These are phyloP conservation scores for Mercurialis annua DNA, from an alignment of 345 rosid species.

Conservation along the genomic window DNA sequence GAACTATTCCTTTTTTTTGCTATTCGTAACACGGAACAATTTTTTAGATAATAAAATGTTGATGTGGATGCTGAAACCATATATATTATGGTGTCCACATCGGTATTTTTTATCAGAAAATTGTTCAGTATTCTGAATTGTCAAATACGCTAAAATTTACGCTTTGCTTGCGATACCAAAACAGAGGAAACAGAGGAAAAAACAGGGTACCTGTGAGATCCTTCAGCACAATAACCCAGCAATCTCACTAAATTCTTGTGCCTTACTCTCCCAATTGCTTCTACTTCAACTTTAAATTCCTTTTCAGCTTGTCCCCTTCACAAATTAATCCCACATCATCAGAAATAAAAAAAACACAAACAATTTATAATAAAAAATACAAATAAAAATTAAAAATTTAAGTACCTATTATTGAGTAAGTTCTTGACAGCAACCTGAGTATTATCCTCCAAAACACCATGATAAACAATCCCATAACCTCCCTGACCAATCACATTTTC, in stretches of 20 bases:
- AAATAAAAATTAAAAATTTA: not conserved
- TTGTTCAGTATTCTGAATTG: too few species aligned
- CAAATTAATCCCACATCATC: not conserved
- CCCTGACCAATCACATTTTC: conserved; percentile 93
- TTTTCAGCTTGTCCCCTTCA: conserved; percentile 92
- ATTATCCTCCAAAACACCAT: conserved; percentile 63
- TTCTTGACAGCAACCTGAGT: conserved; percentile 82
- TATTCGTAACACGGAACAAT: too few species aligned
- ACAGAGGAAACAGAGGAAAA: not conserved
- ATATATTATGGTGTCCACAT: too few species aligned
- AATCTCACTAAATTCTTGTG: conserved; percentile 88
- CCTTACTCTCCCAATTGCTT: conserved; percentile 86
- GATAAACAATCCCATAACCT: conserved; percentile 91
- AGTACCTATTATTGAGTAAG: conserved; percentile 80
- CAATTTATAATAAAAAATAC: not conserved
- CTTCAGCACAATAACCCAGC: conserved; percentile 95
- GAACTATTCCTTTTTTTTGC: too few species aligned
- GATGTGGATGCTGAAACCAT: too few species aligned
- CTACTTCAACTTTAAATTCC: conserved; percentile 93
- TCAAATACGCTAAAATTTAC: too few species aligned
- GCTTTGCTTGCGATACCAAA: too few species aligned
- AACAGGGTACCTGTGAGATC: conserved; percentile 71
- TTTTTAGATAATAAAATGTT: too few species aligned
- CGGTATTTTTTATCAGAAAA: too few species aligned
- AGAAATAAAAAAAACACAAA: not conserved